phyloP scores from a whole-genome alignment of 2,329 filamentous ascomycete species.

The Xylariaceae sp. region DNA sequence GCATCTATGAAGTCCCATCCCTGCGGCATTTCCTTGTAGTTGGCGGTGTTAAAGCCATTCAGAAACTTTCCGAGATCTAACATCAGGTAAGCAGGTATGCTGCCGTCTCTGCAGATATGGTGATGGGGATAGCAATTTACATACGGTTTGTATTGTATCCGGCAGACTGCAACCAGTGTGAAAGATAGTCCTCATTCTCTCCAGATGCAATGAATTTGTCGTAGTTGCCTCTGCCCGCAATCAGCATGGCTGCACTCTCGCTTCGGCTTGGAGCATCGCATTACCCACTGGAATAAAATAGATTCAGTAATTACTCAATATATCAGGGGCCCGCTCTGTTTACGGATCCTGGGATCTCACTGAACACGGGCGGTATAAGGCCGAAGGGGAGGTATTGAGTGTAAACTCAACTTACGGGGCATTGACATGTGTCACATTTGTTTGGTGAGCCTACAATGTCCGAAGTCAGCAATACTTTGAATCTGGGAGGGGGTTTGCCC shows the following conservation, averaged over 20 bases:
- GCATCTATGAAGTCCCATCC: conserved; percentile 7
- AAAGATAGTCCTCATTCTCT: conserved; percentile 9
- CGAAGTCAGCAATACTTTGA: too few relatives aligned
- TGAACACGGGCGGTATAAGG: too few relatives aligned
- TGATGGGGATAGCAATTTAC: background rate
- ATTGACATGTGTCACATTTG: conserved; percentile 25
- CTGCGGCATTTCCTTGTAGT: conserved; percentile 4
- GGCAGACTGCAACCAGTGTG: conserved; percentile 7
- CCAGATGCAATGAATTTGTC: conserved; percentile 33
- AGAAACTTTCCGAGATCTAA: conserved; percentile 11
- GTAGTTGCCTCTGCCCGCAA: conserved; percentile 28
- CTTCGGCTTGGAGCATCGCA: too few relatives aligned
- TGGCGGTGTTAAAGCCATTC: conserved; percentile 10
- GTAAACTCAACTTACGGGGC: conserved; percentile 21
- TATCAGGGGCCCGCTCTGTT: background rate
- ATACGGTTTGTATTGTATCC: conserved; percentile 10
- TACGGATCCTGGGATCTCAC: too few relatives aligned
- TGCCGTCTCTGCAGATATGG: background rate
- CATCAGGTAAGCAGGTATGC: too few relatives aligned
- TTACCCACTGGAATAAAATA: too few relatives aligned
- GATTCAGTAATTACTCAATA: background rate
- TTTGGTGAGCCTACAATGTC: too few relatives aligned
- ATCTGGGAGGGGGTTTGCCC: too few relatives aligned
- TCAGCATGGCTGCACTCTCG: too few relatives aligned
- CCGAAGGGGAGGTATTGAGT: too few relatives aligned